Base-by-base conservation (phyloP, 2,329 filamentous ascomycete genomes). In the Cladosporium oxysporum region DNA sequence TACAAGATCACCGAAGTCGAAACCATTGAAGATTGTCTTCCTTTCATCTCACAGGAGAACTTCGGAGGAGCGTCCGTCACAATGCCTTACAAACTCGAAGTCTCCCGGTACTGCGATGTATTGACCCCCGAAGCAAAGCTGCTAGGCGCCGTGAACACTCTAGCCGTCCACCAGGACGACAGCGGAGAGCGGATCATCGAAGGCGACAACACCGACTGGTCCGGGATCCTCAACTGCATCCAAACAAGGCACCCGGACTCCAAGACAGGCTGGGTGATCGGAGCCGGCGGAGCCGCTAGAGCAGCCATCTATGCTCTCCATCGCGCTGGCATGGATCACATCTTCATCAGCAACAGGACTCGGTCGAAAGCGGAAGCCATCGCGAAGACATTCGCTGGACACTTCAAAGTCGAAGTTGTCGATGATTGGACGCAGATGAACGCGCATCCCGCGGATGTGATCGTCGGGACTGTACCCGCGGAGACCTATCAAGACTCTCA, bases 181-280 rank as follows among this genome's bases (percentile, higher is more conserved):
- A 16, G n/a, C 5, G 21, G 31, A n/a, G 28, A 41, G 10, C 59
- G 47, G 1, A 52, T n/a, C 7, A 52, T 62, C 47, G 14, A 33
- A n/a, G 59, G 59, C n/a, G 59, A 62, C 59, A 62, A 62, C 21
- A 62, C 59, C 1, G 59, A 62, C 47, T 62, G 59, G 59, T 31
- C 59, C n/a, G 59, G 59, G 7, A 47, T 61, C 1, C 29, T 52
- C 26, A 52, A 53, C 5, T 47, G 58, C 37, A 62, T 62, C 21
- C 12, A 21, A 2, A 49, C 44, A 10, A 52, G 21, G 21, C 49
- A 62, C 18, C 29, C n/a, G 23, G 21, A 28, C 2, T 14, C 31
- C 11, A 53, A 28, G 21, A 21, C 33, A 10, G 59, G 59, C 12
- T 35, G 28, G 29, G 59, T 62, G 0, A 52, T 62, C n/a, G 59